Percentiles rank a stretch among this genome's conserved stretches.
These are phyloP conservation scores for Aspergillus bertholletiae DNA, from an alignment of 495 filamentous ascomycete genomes.

Conservation along the genomic window DNA sequence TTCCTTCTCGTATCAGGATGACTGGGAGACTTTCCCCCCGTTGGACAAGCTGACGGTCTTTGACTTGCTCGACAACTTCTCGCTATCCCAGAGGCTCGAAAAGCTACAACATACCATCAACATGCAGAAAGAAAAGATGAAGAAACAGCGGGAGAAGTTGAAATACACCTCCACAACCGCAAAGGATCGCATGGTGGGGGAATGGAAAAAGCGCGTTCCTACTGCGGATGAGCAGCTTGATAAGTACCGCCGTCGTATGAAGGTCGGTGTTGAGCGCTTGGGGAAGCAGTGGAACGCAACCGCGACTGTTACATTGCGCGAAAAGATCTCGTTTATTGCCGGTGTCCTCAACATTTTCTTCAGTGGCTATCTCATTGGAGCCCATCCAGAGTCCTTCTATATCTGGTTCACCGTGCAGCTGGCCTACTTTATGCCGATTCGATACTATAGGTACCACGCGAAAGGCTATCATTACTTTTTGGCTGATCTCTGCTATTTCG, in stretches of 20 bases:
- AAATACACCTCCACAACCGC: slow-evolving; percentile 52
- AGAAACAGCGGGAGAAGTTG: slow-evolving; percentile 74
- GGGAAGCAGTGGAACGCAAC: slow-evolving; percentile 83
- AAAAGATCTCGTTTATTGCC: slow-evolving; percentile 94
- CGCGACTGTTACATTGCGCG: slow-evolving; percentile 78
- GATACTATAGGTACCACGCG: slow-evolving; percentile 84
- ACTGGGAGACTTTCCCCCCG: slow-evolving; percentile 83
- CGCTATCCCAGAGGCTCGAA: slow-evolving; percentile 83
- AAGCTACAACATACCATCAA: slow-evolving; percentile 76
- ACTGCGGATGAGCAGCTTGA: slow-evolving; percentile 90
- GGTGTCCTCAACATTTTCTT: slow-evolving; percentile 97
- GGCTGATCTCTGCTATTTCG: slow-evolving; percentile 96
- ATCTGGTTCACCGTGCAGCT: slow-evolving; percentile 86
- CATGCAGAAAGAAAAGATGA: slow-evolving; percentile 80
- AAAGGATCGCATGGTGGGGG: slow-evolving; percentile 75
- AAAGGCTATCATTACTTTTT: slow-evolving; percentile 96
- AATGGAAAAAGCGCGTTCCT: slow-evolving; percentile 79
- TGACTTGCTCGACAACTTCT: slow-evolving; percentile 90
- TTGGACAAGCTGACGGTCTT: slow-evolving; percentile 90
- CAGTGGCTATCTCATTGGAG: slow-evolving; percentile 90
- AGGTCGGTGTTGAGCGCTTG: slow-evolving; percentile 79
- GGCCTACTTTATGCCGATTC: slow-evolving; percentile 93
- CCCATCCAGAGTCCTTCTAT: slow-evolving; percentile 80
- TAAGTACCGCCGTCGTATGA: slow-evolving; percentile 84
- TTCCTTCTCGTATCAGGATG: slow-evolving; percentile 83